These are phyloP conservation scores for Remersonia thermophila DNA, from an alignment of 2,329 filamentous ascomycete genomes.

Conservation along the genomic window DNA sequence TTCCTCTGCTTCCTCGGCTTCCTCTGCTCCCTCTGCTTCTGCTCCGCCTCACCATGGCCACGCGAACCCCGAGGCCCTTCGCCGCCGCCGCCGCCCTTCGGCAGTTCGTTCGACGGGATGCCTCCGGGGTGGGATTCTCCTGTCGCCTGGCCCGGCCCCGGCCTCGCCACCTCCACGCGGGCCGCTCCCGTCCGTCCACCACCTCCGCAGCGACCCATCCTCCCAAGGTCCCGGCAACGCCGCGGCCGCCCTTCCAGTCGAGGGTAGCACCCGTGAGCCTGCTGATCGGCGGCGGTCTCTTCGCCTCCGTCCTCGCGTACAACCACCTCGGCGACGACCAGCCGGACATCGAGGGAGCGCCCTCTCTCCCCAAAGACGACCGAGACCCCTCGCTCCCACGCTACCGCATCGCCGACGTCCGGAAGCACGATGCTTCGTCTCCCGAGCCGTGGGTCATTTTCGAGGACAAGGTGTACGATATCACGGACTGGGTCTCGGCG, in stretches of 20 bases:
- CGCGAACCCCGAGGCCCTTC: constrained; percentile 3
- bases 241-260: constrained; percentile 6
- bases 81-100: constrained; percentile 4
- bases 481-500: constrained; percentile 53
- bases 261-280: constrained; percentile 17
- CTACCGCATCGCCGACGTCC: constrained; percentile 39
- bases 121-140: neutral
- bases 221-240: neutral
- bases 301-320: constrained; percentile 13
- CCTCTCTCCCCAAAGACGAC: constrained; percentile 12
- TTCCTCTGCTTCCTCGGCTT: too few relatives aligned
- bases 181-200: constrained; percentile 1
- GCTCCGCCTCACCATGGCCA: constrained; percentile 6
- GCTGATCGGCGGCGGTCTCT: constrained; percentile 16
- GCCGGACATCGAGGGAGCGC: neutral
- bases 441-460: constrained; percentile 51
- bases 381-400: constrained; percentile 33
- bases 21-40: neutral
- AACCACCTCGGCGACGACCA: constrained; percentile 7
- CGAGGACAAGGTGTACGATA: constrained; percentile 55
- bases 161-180: constrained; percentile 5
- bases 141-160: neutral
- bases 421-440: constrained; percentile 39
- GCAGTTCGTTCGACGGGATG: constrained; percentile 1
- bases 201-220: neutral